Percentiles rank a stretch among this genome's conserved stretches.
These are phyloP conservation scores for Serendipita indica DNA, from an alignment of 768 basidiomycete genomes.

Conservation along the genomic window DNA sequence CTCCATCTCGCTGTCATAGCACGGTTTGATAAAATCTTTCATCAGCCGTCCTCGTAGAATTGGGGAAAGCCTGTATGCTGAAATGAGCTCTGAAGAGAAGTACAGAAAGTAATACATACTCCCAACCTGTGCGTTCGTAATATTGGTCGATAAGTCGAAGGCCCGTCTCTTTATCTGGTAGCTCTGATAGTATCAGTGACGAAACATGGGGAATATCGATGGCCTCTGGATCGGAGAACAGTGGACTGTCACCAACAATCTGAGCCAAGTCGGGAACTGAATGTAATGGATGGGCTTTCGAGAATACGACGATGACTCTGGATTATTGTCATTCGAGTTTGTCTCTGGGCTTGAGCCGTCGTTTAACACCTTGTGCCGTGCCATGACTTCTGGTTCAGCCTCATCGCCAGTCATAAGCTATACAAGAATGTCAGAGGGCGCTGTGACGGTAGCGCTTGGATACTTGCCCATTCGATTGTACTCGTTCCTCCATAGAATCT, in stretches of 20 bases:
- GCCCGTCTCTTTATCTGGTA: neutral
- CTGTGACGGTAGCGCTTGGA: neutral
- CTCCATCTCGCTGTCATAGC: neutral
- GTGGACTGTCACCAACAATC: neutral
- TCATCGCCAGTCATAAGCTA: neutral
- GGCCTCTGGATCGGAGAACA: neutral
- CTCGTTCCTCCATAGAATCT: conserved; percentile 1
- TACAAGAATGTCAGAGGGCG: no score
- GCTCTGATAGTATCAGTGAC: neutral
- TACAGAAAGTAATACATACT: neutral
- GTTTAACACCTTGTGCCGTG: neutral
- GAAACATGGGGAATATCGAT: neutral
- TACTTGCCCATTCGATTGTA: neutral
- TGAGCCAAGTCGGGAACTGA: neutral
- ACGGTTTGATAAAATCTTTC: neutral
- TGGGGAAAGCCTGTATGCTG: neutral
- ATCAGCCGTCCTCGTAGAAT: neutral
- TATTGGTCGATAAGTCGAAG: neutral
- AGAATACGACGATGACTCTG: no score
- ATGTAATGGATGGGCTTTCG: neutral
- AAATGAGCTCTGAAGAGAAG: neutral
- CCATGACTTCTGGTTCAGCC: neutral
- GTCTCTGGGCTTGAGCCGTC: neutral
- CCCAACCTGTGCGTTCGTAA: neutral
- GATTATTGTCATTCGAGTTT: no score